Evolutionary conservation across 257 asterid genomes (phyloP).

Genomic region (Perilla frutescens): DNA sequence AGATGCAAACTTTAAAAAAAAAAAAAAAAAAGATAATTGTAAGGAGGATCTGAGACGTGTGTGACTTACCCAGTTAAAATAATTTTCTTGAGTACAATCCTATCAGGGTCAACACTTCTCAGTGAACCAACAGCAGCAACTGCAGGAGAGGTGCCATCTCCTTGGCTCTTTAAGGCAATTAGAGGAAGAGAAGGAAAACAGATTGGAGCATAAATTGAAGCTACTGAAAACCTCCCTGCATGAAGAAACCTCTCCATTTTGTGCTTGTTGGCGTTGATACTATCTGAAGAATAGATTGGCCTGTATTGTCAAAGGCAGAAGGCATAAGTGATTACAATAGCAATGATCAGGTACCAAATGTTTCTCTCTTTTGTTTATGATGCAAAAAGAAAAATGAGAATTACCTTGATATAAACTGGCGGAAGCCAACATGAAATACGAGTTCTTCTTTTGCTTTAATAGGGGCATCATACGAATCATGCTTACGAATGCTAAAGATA

Average conservation of each 20-base stretch:
- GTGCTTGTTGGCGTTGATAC: constrained; percentile 75
- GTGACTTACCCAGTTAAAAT: constrained; percentile 85
- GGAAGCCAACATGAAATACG: constrained; percentile 91
- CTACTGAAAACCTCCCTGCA: constrained; percentile 80
- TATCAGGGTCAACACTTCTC: constrained; percentile 79
- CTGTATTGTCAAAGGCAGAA: constrained; percentile 50
- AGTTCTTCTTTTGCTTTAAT: constrained; percentile 95
- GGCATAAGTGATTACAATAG: background rate
- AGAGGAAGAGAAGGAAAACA: constrained; percentile 80
- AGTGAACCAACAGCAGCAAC: constrained; percentile 91
- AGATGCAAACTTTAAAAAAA: background rate
- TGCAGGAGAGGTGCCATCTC: constrained; percentile 56
- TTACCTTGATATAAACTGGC: constrained; percentile 79
- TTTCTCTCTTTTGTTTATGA: constrained; percentile 9
- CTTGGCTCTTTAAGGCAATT: constrained; percentile 72
- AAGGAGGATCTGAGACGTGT: constrained; percentile 9
- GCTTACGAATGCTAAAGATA: constrained; percentile 76
- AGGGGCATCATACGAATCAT: constrained; percentile 79
- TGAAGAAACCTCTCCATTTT: constrained; percentile 99
- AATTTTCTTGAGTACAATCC: constrained; percentile 85
- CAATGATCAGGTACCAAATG: background rate
- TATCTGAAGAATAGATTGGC: constrained; percentile 86
- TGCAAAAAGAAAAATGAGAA: constrained; percentile 23
- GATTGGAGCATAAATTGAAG: constrained; percentile 89
- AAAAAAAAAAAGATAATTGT: background rate